Evolutionary conservation across 1,284 basidiomycete species (phyloP).

Genomic region (Ustilago lituana): DNA sequence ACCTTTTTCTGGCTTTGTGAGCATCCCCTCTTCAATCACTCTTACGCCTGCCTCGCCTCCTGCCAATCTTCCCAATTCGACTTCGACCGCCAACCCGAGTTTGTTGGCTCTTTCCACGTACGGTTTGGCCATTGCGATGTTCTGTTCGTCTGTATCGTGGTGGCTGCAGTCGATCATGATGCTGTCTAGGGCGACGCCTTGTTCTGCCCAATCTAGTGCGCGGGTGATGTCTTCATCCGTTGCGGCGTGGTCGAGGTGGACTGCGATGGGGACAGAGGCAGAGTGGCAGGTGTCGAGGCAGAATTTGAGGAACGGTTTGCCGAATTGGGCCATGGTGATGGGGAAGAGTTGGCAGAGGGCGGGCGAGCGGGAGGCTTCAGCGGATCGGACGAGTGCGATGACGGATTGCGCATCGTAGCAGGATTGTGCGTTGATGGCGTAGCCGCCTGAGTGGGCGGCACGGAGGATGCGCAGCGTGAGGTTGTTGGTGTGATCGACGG

Average conservation of each 20-base stretch:
- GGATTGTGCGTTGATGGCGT: conserved; percentile 45
- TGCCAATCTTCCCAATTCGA: conserved; percentile 70
- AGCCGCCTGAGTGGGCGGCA: conserved; percentile 25
- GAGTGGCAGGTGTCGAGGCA: conserved; percentile 30
- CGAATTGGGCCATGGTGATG: conserved; percentile 50
- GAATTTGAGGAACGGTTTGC: conserved; percentile 36
- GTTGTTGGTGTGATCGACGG: conserved; percentile 30
- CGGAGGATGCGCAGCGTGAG: conserved; percentile 39
- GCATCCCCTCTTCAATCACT: conserved; percentile 69
- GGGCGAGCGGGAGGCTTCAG: conserved; percentile 33
- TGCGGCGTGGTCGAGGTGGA: conserved; percentile 50
- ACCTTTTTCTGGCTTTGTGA: conserved; percentile 69
- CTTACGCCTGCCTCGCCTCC: conserved; percentile 70
- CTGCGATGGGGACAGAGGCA: conserved; percentile 41
- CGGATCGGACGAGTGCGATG: conserved; percentile 33
- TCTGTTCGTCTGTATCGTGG: conserved; percentile 45
- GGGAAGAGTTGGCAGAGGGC: conserved; percentile 46
- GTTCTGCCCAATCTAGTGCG: conserved; percentile 34
- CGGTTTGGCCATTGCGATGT: conserved; percentile 45
- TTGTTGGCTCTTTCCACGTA: conserved; percentile 55
- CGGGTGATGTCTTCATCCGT: conserved; percentile 40
- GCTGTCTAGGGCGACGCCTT: conserved; percentile 31
- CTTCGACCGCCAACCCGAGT: conserved; percentile 69
- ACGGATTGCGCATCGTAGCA: conserved; percentile 47
- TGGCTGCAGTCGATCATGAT: conserved; percentile 55